Percentiles rank a stretch among this genome's conserved stretches.
Evolutionary conservation across 2,329 filamentous ascomycete species (phyloP).

Genomic region (Gnomoniopsis sp.): DNA sequence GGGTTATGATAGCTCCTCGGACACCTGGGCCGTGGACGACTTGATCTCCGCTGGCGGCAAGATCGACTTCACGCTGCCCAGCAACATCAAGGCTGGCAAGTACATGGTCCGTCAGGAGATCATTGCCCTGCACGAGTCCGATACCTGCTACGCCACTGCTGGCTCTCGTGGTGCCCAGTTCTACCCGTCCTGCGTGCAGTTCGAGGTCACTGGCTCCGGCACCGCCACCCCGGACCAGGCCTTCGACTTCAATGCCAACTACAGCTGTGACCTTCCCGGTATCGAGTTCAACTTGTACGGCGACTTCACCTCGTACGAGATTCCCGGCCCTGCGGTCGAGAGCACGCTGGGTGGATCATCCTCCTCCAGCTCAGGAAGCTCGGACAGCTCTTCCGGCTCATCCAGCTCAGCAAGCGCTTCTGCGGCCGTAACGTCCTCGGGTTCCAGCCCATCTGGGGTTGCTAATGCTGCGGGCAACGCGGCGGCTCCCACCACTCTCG

Average conservation of each 20-base stretch:
- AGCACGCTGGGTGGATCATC: slow-evolving; percentile 19
- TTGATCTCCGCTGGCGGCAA: slow-evolving; percentile 40
- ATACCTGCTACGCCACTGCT: slow-evolving; percentile 34
- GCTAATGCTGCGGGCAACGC: background rate
- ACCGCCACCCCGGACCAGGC: slow-evolving; percentile 25
- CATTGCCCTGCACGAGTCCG: slow-evolving; percentile 41
- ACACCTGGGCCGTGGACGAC: slow-evolving; percentile 51
- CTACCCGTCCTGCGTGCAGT: slow-evolving; percentile 47
- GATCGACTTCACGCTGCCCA: slow-evolving; percentile 42
- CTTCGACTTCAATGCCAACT: slow-evolving; percentile 31
- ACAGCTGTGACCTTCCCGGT: slow-evolving; percentile 21
- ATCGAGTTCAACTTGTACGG: slow-evolving; percentile 25
- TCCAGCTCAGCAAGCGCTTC: slow-evolving; percentile 18
- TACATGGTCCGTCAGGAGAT: slow-evolving; percentile 48
- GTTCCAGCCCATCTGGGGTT: slow-evolving; percentile 10
- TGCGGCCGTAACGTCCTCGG: slow-evolving; percentile 6
- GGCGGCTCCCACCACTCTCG: background rate
- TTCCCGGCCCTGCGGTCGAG: slow-evolving; percentile 26
- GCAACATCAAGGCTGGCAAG: slow-evolving; percentile 29
- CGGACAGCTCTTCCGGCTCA: slow-evolving; percentile 17
- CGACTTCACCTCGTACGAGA: slow-evolving; percentile 21
- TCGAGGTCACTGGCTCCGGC: slow-evolving; percentile 36
- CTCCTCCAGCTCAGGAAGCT: background rate
- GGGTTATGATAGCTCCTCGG: slow-evolving; percentile 45
- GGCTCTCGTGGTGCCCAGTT: slow-evolving; percentile 41